Percentiles rank a stretch among this genome's conserved stretches.
phyloP scores from a whole-genome alignment of 306 rosid species.

The Malus sieversii region DNA sequence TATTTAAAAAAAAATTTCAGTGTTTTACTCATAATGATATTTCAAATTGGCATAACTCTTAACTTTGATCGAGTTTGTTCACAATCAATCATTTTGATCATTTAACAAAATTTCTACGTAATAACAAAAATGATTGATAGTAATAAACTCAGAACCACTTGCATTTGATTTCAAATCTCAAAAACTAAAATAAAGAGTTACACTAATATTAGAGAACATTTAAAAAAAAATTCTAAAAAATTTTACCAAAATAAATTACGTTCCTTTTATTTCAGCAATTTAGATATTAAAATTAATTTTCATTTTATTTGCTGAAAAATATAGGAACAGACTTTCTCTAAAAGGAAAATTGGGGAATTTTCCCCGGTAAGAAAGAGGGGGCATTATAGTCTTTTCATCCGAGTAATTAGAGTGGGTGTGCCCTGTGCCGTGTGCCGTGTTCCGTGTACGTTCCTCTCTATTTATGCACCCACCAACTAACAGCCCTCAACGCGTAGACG shows the following conservation, averaged over 20 bases:
- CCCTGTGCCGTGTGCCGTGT: background rate
- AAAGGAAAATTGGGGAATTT: background rate
- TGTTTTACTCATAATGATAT: too few relatives aligned
- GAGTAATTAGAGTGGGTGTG: background rate
- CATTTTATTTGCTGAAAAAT: background rate
- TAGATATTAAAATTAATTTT: too few relatives aligned
- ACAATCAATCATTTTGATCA: too few relatives aligned
- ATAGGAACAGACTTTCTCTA: background rate
- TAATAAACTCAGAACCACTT: rapidly evolving
- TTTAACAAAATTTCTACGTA: rapidly evolving
- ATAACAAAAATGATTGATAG: too few relatives aligned
- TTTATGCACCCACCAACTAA: background rate
- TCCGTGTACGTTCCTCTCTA: background rate
- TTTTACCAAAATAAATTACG: background rate
- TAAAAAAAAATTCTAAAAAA: too few relatives aligned
- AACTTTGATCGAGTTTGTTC: too few relatives aligned
- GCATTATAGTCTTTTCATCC: background rate
- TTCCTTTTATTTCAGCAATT: background rate
- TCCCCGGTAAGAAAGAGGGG: background rate
- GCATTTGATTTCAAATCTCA: rapidly evolving
- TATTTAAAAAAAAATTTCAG: too few relatives aligned
- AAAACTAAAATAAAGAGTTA: rapidly evolving
- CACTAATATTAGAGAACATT: too few relatives aligned
- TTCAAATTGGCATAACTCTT: too few relatives aligned
- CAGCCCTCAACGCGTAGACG: background rate